Evolutionary conservation across 108 stramenopile species (phyloP).

Genomic region (Aurantiochytrium sp.): DNA sequence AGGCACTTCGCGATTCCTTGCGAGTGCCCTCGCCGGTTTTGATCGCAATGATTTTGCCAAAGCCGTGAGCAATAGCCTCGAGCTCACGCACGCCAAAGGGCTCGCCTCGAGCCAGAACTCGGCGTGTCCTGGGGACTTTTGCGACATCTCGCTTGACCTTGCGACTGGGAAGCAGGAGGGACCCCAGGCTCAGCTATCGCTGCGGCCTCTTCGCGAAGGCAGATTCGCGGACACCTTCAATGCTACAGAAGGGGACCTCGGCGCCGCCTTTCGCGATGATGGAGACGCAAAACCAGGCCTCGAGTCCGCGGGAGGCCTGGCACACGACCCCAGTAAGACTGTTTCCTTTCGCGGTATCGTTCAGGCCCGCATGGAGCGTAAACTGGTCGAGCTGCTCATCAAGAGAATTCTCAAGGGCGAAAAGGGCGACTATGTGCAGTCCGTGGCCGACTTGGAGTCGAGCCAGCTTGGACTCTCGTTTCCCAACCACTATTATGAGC

Average conservation of each 20-base stretch:
- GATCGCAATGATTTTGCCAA: background rate
- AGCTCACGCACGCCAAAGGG: background rate
- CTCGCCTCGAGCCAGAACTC: background rate
- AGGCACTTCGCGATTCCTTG: background rate
- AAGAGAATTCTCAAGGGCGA: background rate
- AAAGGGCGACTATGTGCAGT: constrained; percentile 11
- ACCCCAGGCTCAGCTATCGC: no score
- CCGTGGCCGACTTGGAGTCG: constrained; percentile 15
- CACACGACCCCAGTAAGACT: no score
- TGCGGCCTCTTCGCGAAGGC: no score
- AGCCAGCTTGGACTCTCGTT: background rate
- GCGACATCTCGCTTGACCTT: background rate
- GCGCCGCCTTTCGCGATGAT: background rate
- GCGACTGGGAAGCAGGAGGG: background rate
- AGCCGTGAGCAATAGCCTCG: background rate
- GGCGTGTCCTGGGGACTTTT: constrained; percentile 14
- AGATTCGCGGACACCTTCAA: no score
- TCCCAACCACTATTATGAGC: constrained; percentile 36
- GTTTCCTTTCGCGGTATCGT: background rate
- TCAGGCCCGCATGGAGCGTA: background rate
- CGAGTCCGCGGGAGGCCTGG: no score
- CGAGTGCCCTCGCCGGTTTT: background rate
- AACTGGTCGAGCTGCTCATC: constrained; percentile 9
- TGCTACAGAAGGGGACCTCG: background rate
- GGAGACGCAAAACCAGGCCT: background rate